phyloP scores from a whole-genome alignment of 345 rosid genomes.

The Aquilaria sinensis region DNA sequence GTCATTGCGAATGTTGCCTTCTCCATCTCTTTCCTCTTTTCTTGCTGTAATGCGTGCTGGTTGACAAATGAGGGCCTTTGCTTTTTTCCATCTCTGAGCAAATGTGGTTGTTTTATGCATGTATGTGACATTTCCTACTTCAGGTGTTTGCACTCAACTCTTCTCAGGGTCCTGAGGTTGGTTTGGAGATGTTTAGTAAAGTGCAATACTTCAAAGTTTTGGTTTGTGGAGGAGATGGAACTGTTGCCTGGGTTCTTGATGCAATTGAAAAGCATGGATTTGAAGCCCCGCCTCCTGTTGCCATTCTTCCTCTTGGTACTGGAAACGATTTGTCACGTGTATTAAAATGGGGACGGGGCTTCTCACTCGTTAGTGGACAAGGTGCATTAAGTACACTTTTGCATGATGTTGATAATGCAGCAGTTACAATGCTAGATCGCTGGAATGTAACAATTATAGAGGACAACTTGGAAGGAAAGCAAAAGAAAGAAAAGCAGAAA shows the following conservation, averaged over 20 bases:
- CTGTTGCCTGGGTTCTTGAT: conserved; percentile 82
- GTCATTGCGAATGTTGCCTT: no score
- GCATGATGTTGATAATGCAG: conserved; percentile 70
- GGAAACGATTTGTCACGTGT: conserved; percentile 87
- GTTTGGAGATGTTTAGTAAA: conserved; percentile 55
- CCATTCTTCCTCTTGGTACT: conserved; percentile 82
- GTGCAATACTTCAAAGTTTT: conserved; percentile 65
- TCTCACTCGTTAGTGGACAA: conserved; percentile 57
- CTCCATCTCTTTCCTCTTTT: no score
- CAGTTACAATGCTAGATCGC: conserved; percentile 80
- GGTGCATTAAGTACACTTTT: conserved; percentile 58
- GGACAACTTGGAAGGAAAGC: conserved; percentile 32
- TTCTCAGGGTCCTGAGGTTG: conserved; percentile 73
- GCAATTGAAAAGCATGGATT: conserved; percentile 66
- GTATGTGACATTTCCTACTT: conserved; percentile 12
- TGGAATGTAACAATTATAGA: conserved; percentile 60
- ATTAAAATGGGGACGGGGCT: conserved; percentile 79
- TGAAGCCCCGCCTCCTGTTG: conserved; percentile 78
- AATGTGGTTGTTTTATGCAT: not conserved
- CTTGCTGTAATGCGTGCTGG: no score
- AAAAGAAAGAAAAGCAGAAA: conserved; percentile 38
- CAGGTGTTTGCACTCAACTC: conserved; percentile 75
- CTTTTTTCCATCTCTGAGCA: no score
- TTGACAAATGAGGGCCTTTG: no score
- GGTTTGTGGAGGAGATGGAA: conserved; percentile 89